Evolutionary conservation across 805 yeast species (phyloP), one percentile per base, ranked within the genome.

Genomic region (Nakazawaea populi): DNA sequence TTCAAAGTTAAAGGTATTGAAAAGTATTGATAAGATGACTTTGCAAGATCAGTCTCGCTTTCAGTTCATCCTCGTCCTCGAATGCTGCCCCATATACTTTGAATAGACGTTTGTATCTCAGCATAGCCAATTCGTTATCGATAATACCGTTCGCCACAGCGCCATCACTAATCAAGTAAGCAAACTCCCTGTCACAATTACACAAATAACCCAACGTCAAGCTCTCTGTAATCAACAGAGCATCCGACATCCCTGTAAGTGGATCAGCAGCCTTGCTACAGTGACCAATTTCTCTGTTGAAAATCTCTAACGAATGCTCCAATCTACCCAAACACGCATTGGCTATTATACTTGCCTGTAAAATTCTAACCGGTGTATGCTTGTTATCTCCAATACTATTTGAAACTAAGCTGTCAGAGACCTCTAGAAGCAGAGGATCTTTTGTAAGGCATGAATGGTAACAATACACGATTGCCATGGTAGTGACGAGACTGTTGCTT

Each of bases 261-360:
- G 32, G 35, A 14, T 32, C 5, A 12, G 18, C 14, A 8, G 11
- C 9, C 18, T 28, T 14, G 18, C 29, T 58, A 40, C 46, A 55
- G 38, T 55, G 44, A 57, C 6, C 57, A 18, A 63, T 50, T 6
- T 66, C 52, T 28, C 56, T 49, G 48, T 69, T 69, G 56, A 66
- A 69, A 6, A 64, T 54, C 27, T 67, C 66, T 32, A 69, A 51
- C 1, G 70, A 59, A 7, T 54, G 53, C n/a, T 65, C 67, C 0
- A 54, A 50, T 29, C 60, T 50, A 1, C 66, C 68, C 42, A 63
- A 55, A 62, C 63, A 66, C 5, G 64, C 63, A 39, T 63, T 55
- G 12, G 51, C 55, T 7, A 67, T 32, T 6, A 67, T 51, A 8
- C 62, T 49, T 0, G 63, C 56, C 3, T 66, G 62, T 6, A 59